A percentile compares a stretch with the other conserved stretches of the same genome.
Conservation (phyloP, 225 moss, liverwort and hornwort species). For the Antitrichia curtipendula region DNA sequence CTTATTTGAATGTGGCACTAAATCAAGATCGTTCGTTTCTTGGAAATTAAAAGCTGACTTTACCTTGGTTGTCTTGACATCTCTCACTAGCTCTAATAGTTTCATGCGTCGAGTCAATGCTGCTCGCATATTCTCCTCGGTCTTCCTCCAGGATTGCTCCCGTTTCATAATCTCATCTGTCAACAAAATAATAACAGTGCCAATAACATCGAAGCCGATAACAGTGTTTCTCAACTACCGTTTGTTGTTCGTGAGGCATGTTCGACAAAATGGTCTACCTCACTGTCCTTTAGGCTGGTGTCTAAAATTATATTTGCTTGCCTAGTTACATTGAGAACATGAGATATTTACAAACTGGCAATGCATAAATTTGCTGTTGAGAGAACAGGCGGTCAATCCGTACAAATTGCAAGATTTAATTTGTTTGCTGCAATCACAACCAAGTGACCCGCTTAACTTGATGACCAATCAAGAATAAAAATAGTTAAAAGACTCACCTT, state of each 20-base stretch:
- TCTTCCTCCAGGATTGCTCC: slow-evolving; percentile 73
- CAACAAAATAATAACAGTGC: no score
- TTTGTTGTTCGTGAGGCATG: not conserved
- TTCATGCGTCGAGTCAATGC: slow-evolving; percentile 63
- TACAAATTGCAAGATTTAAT: not conserved
- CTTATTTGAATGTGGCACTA: not conserved
- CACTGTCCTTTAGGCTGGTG: not conserved
- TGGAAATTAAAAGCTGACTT: not conserved
- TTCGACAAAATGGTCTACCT: not conserved
- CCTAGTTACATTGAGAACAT: not conserved
- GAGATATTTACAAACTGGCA: not conserved
- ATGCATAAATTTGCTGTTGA: not conserved
- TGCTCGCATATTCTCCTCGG: slow-evolving; percentile 75
- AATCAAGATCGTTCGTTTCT: not conserved
- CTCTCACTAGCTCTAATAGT: slow-evolving; percentile 48
- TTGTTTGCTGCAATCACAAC: not conserved
- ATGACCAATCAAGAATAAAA: not conserved
- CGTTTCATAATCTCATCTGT: slow-evolving; percentile 63
- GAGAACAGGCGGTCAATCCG: not conserved
- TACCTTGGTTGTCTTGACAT: slow-evolving; percentile 15
- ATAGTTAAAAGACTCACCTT: slow-evolving; percentile 18
- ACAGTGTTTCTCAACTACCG: not conserved
- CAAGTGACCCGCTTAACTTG: not conserved
- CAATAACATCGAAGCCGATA: not conserved
- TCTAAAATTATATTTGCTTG: not conserved